Evolutionary conservation across 257 asterid species (phyloP).

Genomic region (Anisodus tanguticus): DNA sequence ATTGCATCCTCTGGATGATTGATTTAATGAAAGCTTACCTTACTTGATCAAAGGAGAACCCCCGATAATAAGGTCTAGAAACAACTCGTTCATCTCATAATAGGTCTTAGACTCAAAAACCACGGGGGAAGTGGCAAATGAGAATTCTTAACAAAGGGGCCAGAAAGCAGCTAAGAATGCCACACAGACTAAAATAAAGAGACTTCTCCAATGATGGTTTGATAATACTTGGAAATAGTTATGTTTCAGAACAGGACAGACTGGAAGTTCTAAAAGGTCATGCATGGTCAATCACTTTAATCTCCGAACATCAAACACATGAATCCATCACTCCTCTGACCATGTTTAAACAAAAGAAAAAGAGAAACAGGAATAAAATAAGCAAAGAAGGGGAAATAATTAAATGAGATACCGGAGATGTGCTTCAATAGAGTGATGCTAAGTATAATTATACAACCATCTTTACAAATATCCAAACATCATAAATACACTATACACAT

Average conservation of each 20-base stretch:
- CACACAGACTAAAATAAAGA: neutral
- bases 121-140: neutral
- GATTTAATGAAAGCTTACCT: neutral
- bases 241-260: neutral
- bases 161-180: neutral
- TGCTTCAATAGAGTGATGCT: neutral
- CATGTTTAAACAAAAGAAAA: neutral
- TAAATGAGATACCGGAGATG: neutral
- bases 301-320: neutral
- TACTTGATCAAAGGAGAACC: neutral
- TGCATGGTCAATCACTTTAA: neutral
- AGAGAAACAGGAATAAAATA: neutral
- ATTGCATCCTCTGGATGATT: neutral
- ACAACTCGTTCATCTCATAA: neutral
- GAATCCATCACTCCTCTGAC: constrained; percentile 12
- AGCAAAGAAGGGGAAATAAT: neutral
- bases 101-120: neutral
- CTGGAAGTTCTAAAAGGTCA: constrained; percentile 12
- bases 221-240: neutral
- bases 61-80: neutral
- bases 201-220: neutral
- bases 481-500: neutral
- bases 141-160: neutral
- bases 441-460: neutral
- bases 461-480: neutral